A percentile compares a stretch with the other conserved stretches of the same genome.
Conservation (phyloP, 2,329 filamentous ascomycete species). For the Aspergillus sp. region DNA sequence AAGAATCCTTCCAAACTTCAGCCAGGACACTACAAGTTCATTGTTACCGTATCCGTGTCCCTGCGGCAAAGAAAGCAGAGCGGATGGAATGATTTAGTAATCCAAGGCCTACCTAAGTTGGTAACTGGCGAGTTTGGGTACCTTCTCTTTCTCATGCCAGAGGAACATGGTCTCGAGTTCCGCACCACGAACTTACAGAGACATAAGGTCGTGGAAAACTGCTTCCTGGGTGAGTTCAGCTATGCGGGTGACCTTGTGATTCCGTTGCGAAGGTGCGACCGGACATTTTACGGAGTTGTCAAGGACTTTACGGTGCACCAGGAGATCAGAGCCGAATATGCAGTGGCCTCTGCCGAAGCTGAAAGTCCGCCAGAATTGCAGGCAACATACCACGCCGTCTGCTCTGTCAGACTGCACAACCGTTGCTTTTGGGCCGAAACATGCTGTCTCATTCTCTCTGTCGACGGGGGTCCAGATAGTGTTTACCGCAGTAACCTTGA, state of each 20-base stretch:
- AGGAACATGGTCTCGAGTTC: slow-evolving; percentile 31
- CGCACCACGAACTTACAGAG: slow-evolving; percentile 29
- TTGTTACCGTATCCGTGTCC: slow-evolving; percentile 20
- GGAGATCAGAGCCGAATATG: slow-evolving; percentile 19
- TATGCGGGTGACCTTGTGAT: slow-evolving; percentile 26
- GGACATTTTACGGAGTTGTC: slow-evolving; percentile 31
- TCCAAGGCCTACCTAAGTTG: slow-evolving; percentile 34
- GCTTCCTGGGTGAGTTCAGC: slow-evolving; percentile 33
- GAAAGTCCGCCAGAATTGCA: slow-evolving; percentile 14
- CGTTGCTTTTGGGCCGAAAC: slow-evolving; percentile 33
- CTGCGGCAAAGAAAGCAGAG: slow-evolving; percentile 20
- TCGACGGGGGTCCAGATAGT: slow-evolving; percentile 35
- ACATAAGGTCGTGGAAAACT: slow-evolving; percentile 30
- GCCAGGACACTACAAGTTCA: slow-evolving; percentile 23
- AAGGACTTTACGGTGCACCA: slow-evolving; percentile 33
- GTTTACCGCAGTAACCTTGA: slow-evolving; percentile 24
- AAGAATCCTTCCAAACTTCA: slow-evolving; percentile 15
- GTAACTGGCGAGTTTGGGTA: slow-evolving; percentile 26
- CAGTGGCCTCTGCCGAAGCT: slow-evolving; percentile 5
- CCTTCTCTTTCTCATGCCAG: slow-evolving; percentile 32
- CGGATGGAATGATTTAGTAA: slow-evolving; percentile 31
- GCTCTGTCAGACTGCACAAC: slow-evolving; percentile 30
- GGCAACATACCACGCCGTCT: slow-evolving; percentile 31
- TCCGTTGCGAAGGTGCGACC: slow-evolving; percentile 30
- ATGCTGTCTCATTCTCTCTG: slow-evolving; percentile 30